These are phyloP conservation scores for Rhodotorula sp. DNA, from an alignment of 1,284 basidiomycete genomes.

Conservation along the genomic window DNA sequence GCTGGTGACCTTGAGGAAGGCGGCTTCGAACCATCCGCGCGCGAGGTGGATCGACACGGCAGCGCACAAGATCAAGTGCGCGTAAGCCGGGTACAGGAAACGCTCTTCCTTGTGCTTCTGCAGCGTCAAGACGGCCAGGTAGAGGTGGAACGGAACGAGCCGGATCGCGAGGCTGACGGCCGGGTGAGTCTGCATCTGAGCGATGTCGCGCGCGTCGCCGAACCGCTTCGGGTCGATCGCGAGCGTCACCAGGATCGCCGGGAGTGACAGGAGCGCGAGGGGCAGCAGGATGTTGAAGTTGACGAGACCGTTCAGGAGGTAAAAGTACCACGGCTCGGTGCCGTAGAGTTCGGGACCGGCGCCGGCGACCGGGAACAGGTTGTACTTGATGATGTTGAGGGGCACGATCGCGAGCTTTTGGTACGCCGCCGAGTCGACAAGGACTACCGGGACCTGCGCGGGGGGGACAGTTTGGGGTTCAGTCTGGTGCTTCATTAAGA, in stretches of 20 bases:
- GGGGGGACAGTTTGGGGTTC: background rate
- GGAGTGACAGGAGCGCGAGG: slow-evolving; percentile 75
- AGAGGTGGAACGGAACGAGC: slow-evolving; percentile 82
- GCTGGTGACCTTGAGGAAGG: slow-evolving; percentile 68
- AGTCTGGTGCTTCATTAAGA: background rate
- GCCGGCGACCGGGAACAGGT: slow-evolving; percentile 65
- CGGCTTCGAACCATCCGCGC: slow-evolving; percentile 78
- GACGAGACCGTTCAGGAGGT: slow-evolving; percentile 78
- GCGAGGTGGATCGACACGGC: slow-evolving; percentile 78
- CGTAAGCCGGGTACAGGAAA: slow-evolving; percentile 95
- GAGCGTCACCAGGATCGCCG: slow-evolving; percentile 74
- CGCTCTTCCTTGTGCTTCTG: slow-evolving; percentile 97
- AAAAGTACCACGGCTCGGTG: slow-evolving; percentile 80
- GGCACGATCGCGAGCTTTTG: slow-evolving; percentile 75
- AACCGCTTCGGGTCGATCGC: slow-evolving; percentile 73
- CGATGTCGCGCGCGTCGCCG: slow-evolving; percentile 52
- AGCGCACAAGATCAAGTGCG: slow-evolving; percentile 89
- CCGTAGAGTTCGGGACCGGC: slow-evolving; percentile 89
- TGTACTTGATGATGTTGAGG: slow-evolving; percentile 93
- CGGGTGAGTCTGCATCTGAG: slow-evolving; percentile 39
- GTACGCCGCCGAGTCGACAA: slow-evolving; percentile 83
- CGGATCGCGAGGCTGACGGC: slow-evolving; percentile 64
- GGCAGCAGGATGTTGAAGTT: slow-evolving; percentile 88
- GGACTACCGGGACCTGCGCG: slow-evolving; percentile 70
- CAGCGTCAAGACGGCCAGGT: slow-evolving; percentile 71